Evolutionary conservation across 345 rosid species (phyloP).

Genomic region (Eucalyptus tenuipes): DNA sequence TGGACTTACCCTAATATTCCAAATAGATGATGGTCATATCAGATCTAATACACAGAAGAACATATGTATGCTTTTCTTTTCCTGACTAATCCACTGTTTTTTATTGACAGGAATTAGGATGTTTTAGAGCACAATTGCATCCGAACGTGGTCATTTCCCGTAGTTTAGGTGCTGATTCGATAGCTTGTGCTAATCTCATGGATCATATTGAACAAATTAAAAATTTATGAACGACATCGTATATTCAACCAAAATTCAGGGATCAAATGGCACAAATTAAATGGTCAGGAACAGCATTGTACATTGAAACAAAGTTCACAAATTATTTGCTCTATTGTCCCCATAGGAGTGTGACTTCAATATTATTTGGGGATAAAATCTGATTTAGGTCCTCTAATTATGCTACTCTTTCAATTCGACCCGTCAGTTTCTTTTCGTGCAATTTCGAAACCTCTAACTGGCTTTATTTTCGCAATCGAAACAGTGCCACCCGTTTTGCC

Average conservation of each 20-base stretch:
- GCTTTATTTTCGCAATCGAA: background rate
- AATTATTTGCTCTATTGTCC: background rate
- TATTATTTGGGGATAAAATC: background rate
- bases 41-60: background rate
- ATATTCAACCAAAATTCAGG: accelerated
- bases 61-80: background rate
- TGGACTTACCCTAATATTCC: background rate
- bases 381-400: background rate
- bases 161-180: background rate
- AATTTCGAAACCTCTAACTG: background rate
- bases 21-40: background rate
- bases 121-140: background rate
- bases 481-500: background rate
- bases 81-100: background rate
- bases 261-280: accelerated
- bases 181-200: background rate
- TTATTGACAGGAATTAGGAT: background rate
- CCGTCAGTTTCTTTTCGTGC: background rate
- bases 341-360: background rate
- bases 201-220: accelerated
- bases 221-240: accelerated
- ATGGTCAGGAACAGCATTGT: accelerated
- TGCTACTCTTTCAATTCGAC: background rate
- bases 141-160: background rate
- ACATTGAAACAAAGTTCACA: no score